Evolutionary conservation across 164 flowering plant genomes (phyloP).

Genomic region (Nymphaea colorata): DNA sequence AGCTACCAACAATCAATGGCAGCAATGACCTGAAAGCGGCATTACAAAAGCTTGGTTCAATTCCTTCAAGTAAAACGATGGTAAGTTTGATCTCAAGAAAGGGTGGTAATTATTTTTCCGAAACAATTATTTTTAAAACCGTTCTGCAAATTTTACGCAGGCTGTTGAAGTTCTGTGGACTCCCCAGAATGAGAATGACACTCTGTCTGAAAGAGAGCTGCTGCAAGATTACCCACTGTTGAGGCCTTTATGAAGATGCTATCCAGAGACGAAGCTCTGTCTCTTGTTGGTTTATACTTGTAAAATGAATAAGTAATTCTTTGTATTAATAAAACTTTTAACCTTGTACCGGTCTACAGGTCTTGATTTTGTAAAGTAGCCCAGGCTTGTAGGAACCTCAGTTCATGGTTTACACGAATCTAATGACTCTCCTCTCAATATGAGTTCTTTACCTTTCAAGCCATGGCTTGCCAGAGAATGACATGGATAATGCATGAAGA

Average conservation of each 20-base stretch:
- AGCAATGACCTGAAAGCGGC: constrained; percentile 77
- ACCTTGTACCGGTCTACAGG: too few species aligned
- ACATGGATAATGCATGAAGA: too few species aligned
- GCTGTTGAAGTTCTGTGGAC: constrained; percentile 98
- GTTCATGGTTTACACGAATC: too few species aligned
- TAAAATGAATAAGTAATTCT: too few species aligned
- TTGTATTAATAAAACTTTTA: too few species aligned
- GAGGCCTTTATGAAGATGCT: constrained; percentile 49
- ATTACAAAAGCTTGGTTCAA: constrained; percentile 77
- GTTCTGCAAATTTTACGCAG: constrained; percentile 24
- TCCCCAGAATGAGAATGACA: constrained; percentile 86
- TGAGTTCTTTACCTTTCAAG: too few species aligned
- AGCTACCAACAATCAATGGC: constrained; percentile 65
- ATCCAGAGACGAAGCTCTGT: background rate
- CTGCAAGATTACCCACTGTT: constrained; percentile 90
- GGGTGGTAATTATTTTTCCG: background rate
- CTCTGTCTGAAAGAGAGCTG: constrained; percentile 68
- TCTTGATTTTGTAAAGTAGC: too few species aligned
- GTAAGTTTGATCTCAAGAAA: constrained; percentile 20
- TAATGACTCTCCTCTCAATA: too few species aligned
- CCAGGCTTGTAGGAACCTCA: too few species aligned
- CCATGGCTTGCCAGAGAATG: too few species aligned
- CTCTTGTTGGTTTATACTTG: too few species aligned
- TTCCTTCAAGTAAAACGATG: constrained; percentile 57
- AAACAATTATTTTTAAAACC: constrained; percentile 4